Evolutionary conservation across 2,329 filamentous ascomycete genomes (phyloP), one percentile per base, ranked within the genome.

Genomic region (Sporothrix dimorphospora): DNA sequence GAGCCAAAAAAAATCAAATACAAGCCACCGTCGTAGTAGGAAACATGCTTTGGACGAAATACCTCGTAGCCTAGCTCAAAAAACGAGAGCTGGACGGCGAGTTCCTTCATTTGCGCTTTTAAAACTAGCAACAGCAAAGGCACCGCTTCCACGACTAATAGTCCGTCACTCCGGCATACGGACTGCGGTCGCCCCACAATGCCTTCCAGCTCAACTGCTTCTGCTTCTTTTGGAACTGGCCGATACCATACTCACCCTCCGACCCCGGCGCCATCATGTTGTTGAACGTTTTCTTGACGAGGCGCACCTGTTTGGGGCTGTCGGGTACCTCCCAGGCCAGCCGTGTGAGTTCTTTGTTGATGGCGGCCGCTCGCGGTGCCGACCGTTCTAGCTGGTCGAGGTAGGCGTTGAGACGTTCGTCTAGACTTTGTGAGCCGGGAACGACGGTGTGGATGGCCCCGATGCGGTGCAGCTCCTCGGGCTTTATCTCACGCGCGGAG

Each of bases 401-500:
- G 42, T 66, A 66, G 12, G 42, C 63, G 9, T 49, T 19, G 63
- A 66, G 24, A 1, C 63, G 4, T 3, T 27, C 63, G 24, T 30
- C 24, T 1, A 66, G 21, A 76, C 74, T 7, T 75, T 77, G n/a
- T 4, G n/a, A 19, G 38, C n/a, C 59, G 38, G 59, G 59, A n/a
- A 63, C 59, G 19, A 81, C 71, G 4, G 75, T 75, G 4, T 75
- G 71, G 1, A 82, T 75, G 0, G 77, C 65, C 0, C 80, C 79
- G 0, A 77, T 47, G 1, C 45, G 24, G 27, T 74, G 75, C 38
- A 81, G 72, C 72, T 81, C 78, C 7, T 61, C 45, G 0, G 76
- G 71, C 0, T 70, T 63, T 4, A 83, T 75, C 3, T 76, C 63
- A 14, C 79, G 76, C 2, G 77, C 79, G 8, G 79, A 79, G 5